These are phyloP conservation scores for Aspergillus pseudotamarii DNA, from an alignment of 2,329 filamentous ascomycete genomes.

Conservation along the genomic window DNA sequence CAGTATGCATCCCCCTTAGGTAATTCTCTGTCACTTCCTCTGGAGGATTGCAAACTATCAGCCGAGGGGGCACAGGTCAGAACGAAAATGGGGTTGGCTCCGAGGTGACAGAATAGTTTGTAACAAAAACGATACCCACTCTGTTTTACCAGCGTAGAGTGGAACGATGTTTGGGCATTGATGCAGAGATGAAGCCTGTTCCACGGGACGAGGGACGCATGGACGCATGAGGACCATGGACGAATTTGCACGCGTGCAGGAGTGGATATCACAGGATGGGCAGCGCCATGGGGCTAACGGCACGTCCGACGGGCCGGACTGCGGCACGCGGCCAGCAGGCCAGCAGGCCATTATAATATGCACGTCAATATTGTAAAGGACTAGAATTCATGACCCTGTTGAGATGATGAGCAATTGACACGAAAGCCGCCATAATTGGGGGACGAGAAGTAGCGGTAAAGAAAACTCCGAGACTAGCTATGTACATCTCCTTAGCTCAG, in stretches of 20 bases:
- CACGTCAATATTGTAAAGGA: conserved; percentile 23
- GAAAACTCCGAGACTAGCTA: conserved; percentile 13
- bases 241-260: conserved; percentile 25
- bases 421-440: conserved; percentile 27
- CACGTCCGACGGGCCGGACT: conserved; percentile 28
- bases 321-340: conserved; percentile 24
- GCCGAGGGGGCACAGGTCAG: conserved; percentile 1
- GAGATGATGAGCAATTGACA: conserved; percentile 19
- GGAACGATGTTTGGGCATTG: conserved; percentile 24
- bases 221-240: conserved; percentile 15
- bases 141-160: not conserved
- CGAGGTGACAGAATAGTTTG: conserved; percentile 11
- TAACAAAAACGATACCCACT: conserved; percentile 10
- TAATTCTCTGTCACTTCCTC: not conserved
- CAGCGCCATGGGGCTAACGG: conserved; percentile 25
- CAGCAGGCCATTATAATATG: conserved; percentile 23
- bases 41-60: not conserved
- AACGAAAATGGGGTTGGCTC: conserved; percentile 5
- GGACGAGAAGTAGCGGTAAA: conserved; percentile 27
- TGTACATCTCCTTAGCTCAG: conserved; percentile 18
- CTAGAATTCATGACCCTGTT: conserved; percentile 15
- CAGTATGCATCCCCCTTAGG: conserved; percentile 4
- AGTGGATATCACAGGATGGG: conserved; percentile 22
- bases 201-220: conserved; percentile 9
- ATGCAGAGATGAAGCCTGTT: conserved; percentile 21